Percentiles rank a stretch among this genome's conserved stretches.
phyloP scores from a whole-genome alignment of 331 rosid genomes.

The Cydonia oblonga region DNA sequence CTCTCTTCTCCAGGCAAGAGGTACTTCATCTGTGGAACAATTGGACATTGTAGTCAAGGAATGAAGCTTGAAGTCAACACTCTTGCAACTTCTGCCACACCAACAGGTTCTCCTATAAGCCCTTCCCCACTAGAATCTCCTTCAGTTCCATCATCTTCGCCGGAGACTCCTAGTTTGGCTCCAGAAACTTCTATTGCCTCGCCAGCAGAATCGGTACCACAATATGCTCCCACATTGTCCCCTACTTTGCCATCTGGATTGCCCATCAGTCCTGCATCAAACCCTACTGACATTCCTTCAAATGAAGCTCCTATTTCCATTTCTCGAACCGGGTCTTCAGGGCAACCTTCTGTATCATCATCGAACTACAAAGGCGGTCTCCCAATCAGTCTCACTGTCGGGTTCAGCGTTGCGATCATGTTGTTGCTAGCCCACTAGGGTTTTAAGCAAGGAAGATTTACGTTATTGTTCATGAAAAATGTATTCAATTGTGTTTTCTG shows the following conservation, averaged over 20 bases:
- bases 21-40: slow-evolving; percentile 66
- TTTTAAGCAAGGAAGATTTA: not conserved
- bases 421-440: slow-evolving; percentile 24
- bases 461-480: not conserved
- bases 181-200: not conserved
- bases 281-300: slow-evolving; percentile 35
- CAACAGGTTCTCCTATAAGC: slow-evolving; percentile 2
- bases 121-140: slow-evolving; percentile 15
- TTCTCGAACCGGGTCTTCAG: slow-evolving; percentile 15
- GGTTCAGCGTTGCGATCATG: slow-evolving; percentile 17
- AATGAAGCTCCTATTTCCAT: slow-evolving; percentile 21
- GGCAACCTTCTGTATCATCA: slow-evolving; percentile 30
- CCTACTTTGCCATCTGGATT: slow-evolving; percentile 13
- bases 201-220: slow-evolving; percentile 18
- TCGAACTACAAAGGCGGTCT: slow-evolving; percentile 5
- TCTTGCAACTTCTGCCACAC: slow-evolving; percentile 25
- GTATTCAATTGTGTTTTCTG: slow-evolving; percentile 3
- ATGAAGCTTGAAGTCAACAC: slow-evolving; percentile 65
- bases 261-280: slow-evolving; percentile 18
- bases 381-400: slow-evolving; percentile 14
- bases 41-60: slow-evolving; percentile 65
- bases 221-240: slow-evolving; percentile 33
- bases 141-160: not conserved
- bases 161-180: not conserved
- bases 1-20: slow-evolving; percentile 60